These are phyloP conservation scores for Corymbia citriodora DNA, from an alignment of 441 rosid species.

Conservation along the genomic window DNA sequence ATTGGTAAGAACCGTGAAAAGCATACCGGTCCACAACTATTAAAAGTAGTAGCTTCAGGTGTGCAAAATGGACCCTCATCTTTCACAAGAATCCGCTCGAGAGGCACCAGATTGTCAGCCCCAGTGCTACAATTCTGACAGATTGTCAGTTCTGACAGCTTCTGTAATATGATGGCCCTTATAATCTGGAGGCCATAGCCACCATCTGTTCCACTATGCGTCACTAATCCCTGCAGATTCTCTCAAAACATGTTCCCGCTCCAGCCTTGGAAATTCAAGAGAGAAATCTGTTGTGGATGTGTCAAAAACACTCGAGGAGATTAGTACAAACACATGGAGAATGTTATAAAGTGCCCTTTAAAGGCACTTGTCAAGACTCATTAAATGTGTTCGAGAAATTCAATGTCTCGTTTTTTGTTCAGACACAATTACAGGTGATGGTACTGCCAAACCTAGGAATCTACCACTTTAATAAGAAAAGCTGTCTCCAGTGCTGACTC, in stretches of 20 bases:
- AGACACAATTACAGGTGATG: background rate
- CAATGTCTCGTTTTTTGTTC: background rate
- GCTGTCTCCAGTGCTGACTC: constrained; percentile 78
- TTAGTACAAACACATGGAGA: background rate
- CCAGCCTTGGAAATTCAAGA: background rate
- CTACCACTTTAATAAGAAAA: constrained; percentile 75
- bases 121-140: background rate
- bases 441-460: constrained; percentile 12
- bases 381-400: background rate
- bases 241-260: background rate
- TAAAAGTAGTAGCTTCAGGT: background rate
- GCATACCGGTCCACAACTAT: constrained; percentile 9
- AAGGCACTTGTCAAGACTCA: background rate
- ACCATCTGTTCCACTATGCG: background rate
- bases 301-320: background rate
- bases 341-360: background rate
- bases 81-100: background rate
- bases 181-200: background rate
- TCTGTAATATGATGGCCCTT: background rate
- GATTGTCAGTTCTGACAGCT: background rate
- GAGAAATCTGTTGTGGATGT: background rate
- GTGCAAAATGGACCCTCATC: constrained; percentile 4
- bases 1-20: background rate
- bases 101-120: background rate
- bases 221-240: background rate